Base-by-base conservation (phyloP, 495 filamentous ascomycete species). In the Cladorrhinum samala region DNA sequence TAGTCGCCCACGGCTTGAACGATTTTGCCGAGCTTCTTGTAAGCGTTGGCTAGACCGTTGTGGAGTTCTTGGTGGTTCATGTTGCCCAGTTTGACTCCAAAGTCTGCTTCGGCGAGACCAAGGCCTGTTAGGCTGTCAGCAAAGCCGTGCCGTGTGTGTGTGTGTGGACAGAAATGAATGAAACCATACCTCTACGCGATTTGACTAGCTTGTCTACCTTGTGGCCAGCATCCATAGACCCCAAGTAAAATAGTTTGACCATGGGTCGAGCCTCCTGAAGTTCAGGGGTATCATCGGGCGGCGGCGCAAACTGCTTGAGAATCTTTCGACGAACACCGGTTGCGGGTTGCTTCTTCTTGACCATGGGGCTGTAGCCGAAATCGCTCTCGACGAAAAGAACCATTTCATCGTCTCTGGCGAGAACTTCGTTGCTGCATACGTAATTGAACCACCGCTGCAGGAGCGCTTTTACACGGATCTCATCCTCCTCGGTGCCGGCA, bases 251-350 rank as follows among this genome's bases (percentile, higher is more conserved):
- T 56, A 88, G 79, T 73, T 99, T 99, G 24, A 96, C 92, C 39
- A 88, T 73, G 2, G 94, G 94, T 36, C 94, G 79, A 16, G 91
- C 89, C 55, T 89, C 84, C 52, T 91, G 84, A 40, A 99, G 72
- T 70, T 97, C 94, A 14, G 92, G 94, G 0, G 94, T 97, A 62
- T 99, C 94, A 68, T 99, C 94, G 6, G 92, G 89, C 0, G 94
- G 94, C 5, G 94, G 94, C 14, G 94, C 94, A 65, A 99, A 99
- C 69, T 99, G 94, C 75, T 99, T 99, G 69, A 99, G 77, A 39
- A 96, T 83, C 71, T 94, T 93, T 59, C 94, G 82, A 39, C 92
- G 83, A 51, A 97, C 89, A 37, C 94, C 94, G 0, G 94, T 99
- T 14, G 94, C 94, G 5, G 94, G 94, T 70, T 99, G 94, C 73